Evolutionary conservation across 2,329 filamentous ascomycete species (phyloP), one percentile per base, ranked within the genome.

Genomic region (Botrytis sinoallii): DNA sequence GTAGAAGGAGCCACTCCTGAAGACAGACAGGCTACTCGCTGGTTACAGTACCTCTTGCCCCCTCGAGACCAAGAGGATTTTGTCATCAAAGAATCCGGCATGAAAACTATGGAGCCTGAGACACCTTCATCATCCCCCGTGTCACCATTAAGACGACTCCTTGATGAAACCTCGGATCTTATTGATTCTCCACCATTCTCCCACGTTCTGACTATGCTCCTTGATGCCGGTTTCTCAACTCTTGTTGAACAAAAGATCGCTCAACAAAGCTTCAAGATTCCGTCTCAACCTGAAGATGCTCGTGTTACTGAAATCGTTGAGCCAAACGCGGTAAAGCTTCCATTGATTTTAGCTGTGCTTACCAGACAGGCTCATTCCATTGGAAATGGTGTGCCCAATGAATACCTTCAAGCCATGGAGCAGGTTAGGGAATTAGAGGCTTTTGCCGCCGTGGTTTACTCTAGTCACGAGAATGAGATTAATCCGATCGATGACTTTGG

Each of bases 91-190:
- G 93, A 97, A 83, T 97, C 94, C 0, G 94, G 94, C 72, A 93
- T 97, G 79, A 32, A 73, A 69, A 84, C 90, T 14, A 85, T 87
- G 35, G 86, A 88, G 74, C 85, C 85, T 46, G 80, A 82, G 32
- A 48, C 40, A 79, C 38, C 79, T 77, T 75, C 82, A 79, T 67
- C 80, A 78, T 76, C 78, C 42, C 80, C 81, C 22, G 74, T 82
- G 4, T 80, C 82, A 12, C 79, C 82, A 5, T 88, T 99, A 73
- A 90, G 95, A 73, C 91, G 93, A 74, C 88, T 99, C 32, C 88
- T 99, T 1, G 95, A 99, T 81, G 96, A 99, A 85, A 98, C 96
- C 2, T 93, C 95, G 57, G 96, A 99, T 81, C 88, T 99, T 38
- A 91, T 98, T 80, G 96, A 99, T 81, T 98, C 96, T 1, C 96